These are phyloP conservation scores for Podospora tetraspora DNA, from an alignment of 495 filamentous ascomycete species.

Conservation along the genomic window DNA sequence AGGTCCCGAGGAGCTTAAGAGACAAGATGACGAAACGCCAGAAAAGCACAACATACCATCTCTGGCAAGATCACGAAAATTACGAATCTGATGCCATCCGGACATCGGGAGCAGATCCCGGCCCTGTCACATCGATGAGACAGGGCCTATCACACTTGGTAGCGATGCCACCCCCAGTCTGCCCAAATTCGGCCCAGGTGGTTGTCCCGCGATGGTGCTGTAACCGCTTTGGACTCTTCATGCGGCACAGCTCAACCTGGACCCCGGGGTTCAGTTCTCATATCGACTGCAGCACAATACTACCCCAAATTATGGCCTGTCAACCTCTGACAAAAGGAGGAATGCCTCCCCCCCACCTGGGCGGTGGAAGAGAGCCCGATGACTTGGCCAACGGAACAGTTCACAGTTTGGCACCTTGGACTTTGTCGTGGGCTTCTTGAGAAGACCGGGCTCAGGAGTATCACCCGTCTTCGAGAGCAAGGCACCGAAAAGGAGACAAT, in stretches of 20 bases:
- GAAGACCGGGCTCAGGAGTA: neutral
- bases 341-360: neutral
- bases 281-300: constrained; percentile 6
- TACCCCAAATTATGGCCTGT: neutral
- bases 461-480: neutral
- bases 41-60: neutral
- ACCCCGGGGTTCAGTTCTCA: neutral
- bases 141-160: constrained; percentile 10
- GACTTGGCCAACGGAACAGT: neutral
- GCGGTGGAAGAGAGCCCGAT: neutral
- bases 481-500: neutral
- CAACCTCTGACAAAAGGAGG: neutral
- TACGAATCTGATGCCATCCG: neutral
- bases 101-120: neutral
- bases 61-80: neutral
- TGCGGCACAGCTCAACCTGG: constrained; percentile 14
- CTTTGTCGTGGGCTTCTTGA: neutral
- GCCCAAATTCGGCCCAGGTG: constrained; percentile 18
- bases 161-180: constrained; percentile 17
- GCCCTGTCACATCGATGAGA: neutral
- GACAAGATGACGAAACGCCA: neutral
- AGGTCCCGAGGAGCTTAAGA: neutral
- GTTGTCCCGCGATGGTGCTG: constrained; percentile 16
- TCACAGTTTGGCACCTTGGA: neutral
- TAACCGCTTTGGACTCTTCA: constrained; percentile 10